Percentiles rank a stretch among this genome's conserved stretches.
Evolutionary conservation across 1,284 basidiomycete genomes (phyloP).

Genomic region (Malassezia arunalokei): DNA sequence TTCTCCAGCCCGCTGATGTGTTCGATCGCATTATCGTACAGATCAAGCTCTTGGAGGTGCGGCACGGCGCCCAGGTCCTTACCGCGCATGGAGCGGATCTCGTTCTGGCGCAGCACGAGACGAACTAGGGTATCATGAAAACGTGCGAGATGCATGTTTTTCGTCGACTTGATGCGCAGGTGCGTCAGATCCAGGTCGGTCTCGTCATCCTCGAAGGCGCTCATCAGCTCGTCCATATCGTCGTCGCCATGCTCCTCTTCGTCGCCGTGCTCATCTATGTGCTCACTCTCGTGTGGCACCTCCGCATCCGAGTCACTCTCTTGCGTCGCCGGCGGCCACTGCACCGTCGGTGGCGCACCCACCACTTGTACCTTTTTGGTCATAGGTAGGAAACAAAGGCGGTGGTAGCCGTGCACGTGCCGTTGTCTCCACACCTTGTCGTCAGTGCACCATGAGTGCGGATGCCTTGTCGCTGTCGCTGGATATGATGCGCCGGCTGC

Average conservation of each 20-base stretch:
- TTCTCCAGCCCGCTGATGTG: slow-evolving; percentile 29
- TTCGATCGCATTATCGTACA: slow-evolving; percentile 82
- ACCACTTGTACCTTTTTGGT: slow-evolving; percentile 13
- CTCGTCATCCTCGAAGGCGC: slow-evolving; percentile 25
- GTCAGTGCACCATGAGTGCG: slow-evolving; percentile 8
- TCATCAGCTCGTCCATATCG: slow-evolving; percentile 25
- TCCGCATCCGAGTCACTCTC: slow-evolving; percentile 21
- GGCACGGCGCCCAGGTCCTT: slow-evolving; percentile 50
- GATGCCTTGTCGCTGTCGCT: slow-evolving; percentile 50
- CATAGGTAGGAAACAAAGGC: background rate
- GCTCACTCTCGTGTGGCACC: background rate
- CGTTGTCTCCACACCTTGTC: slow-evolving; percentile 1
- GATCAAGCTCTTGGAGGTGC: slow-evolving; percentile 72
- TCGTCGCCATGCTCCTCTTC: slow-evolving; percentile 17
- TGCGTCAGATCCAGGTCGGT: slow-evolving; percentile 67
- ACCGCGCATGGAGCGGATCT: slow-evolving; percentile 58
- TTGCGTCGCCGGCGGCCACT: slow-evolving; percentile 7
- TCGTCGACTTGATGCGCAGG: slow-evolving; percentile 58
- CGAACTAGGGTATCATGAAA: slow-evolving; percentile 62
- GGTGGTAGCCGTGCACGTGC: background rate
- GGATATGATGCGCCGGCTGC: slow-evolving; percentile 86
- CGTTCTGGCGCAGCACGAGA: slow-evolving; percentile 81
- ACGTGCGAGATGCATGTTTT: slow-evolving; percentile 54
- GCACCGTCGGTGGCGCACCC: background rate
- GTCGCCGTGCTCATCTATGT: slow-evolving; percentile 2